phyloP scores from a whole-genome alignment of 495 filamentous ascomycete genomes.

The Talaromyces stipitatus region DNA sequence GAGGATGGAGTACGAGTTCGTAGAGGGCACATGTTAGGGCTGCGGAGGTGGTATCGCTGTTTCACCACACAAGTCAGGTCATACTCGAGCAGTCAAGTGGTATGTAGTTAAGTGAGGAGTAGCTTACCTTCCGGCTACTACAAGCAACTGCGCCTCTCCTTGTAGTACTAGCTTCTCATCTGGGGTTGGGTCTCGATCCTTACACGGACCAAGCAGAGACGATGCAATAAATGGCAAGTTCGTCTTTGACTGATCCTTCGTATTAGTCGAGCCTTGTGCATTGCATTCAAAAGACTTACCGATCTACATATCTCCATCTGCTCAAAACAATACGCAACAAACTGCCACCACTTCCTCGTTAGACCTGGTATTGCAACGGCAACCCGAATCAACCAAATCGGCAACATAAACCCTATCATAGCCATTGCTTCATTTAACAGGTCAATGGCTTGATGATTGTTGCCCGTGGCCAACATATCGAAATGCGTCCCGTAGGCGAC shows the following conservation, averaged over 20 bases:
- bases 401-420: constrained; percentile 23
- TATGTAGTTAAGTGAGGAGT: not conserved
- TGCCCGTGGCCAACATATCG: constrained; percentile 22
- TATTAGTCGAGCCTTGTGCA: not conserved
- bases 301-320: not conserved
- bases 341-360: constrained; percentile 16
- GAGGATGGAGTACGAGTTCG: constrained; percentile 25
- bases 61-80: not conserved
- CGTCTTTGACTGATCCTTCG: not conserved
- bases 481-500: constrained; percentile 33
- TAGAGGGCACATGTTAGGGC: constrained; percentile 29
- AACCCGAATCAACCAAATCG: constrained; percentile 24
- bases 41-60: constrained; percentile 25
- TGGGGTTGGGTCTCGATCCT: not conserved
- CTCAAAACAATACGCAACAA: constrained; percentile 18
- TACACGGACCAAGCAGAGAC: not conserved
- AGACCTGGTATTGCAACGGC: constrained; percentile 19
- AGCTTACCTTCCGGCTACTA: not conserved
- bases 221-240: not conserved
- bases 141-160: not conserved
- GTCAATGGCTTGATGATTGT: constrained; percentile 13
- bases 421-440: not conserved
- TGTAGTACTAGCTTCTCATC: not conserved
- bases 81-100: not conserved
- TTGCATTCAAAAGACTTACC: not conserved